phyloP scores from a whole-genome alignment of 352 stramenopile genomes.

The Globisporangium sylvaticum region DNA sequence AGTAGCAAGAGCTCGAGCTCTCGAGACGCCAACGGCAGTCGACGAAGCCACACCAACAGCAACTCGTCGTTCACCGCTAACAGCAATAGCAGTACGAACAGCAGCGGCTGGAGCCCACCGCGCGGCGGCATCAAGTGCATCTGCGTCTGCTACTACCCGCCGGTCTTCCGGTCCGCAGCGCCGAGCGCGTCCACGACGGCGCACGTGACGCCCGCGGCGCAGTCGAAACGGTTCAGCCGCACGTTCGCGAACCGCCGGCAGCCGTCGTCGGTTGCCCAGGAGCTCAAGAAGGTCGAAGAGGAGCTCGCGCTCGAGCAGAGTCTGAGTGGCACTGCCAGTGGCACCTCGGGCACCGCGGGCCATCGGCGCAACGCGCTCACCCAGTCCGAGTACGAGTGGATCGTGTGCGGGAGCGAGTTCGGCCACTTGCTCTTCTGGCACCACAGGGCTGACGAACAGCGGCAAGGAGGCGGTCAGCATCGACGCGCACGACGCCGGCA shows the following conservation, averaged over 20 bases:
- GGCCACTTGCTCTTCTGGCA: constrained; percentile 74
- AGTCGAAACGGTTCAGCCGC: constrained; percentile 34
- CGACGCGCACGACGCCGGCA: constrained; percentile 47
- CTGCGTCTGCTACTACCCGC: constrained; percentile 56
- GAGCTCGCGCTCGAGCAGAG: neutral
- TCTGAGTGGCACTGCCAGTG: neutral
- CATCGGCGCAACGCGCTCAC: constrained; percentile 26
- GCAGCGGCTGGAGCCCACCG: neutral
- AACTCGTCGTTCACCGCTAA: neutral
- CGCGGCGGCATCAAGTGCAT: constrained; percentile 18
- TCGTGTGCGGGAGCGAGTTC: constrained; percentile 58
- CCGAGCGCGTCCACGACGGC: constrained; percentile 7
- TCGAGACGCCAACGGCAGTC: neutral
- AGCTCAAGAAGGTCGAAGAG: constrained; percentile 15
- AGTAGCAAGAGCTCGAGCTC: neutral
- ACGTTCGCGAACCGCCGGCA: constrained; percentile 26
- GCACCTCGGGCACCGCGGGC: neutral
- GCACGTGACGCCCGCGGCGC: constrained; percentile 9
- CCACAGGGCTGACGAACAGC: constrained; percentile 37
- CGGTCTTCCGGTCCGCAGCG: constrained; percentile 33
- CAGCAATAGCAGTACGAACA: neutral
- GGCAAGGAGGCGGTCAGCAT: constrained; percentile 42
- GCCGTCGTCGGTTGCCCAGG: constrained; percentile 11
- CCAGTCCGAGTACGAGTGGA: constrained; percentile 55
- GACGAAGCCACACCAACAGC: neutral